Base-by-base conservation (phyloP, 768 basidiomycete genomes). In the Auricularia sp. region DNA sequence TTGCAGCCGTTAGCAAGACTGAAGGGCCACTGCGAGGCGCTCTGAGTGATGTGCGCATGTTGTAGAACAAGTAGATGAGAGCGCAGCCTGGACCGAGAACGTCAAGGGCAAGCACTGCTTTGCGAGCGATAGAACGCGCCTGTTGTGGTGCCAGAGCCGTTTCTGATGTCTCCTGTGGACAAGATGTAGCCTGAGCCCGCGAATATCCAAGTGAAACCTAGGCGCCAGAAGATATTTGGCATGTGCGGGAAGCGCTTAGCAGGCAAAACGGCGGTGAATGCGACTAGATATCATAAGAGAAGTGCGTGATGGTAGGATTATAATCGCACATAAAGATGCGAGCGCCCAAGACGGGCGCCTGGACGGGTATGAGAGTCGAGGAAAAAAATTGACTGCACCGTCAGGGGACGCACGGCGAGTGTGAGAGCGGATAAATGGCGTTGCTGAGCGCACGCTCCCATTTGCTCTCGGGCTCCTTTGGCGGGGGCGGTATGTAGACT, bases 91-190 rank as follows among this genome's bases (percentile, higher is more conserved):
- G 10, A 59, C 4, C 56, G 10, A 36, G 56, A 24, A 14, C 13
- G 24, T 33, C 56, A 59, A 59, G 34, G 6, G 6, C 18, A 33
- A 7, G 24, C 29, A 10, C 7, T 10, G 11, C 29, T 7, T 18
- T 7, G 56, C 13, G 47, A 16, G 47, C 47, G 16, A 56, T 18
- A 36, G 44, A 16, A 66, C 70, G 56, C 62, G 77, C 76, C 73
- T 33, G 76, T 81, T 21, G 76, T 68, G 24, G 81, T 78, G 0
- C 81, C 81, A 62, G 77, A 75, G 1, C 81, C 81, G 63, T 82
- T 81, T 35, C 75, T 70, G 36, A 66, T 66, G 51, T 81, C 80
- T 2, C 79, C 80, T 5, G 72, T 33, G 3, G 71, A 64, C 44
- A 81, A 66, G 1, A 80, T 76, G 68, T 80, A 81, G 1, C 79